These are phyloP conservation scores for Cytospora mali DNA, from an alignment of 2,329 filamentous ascomycete species.

Conservation along the genomic window DNA sequence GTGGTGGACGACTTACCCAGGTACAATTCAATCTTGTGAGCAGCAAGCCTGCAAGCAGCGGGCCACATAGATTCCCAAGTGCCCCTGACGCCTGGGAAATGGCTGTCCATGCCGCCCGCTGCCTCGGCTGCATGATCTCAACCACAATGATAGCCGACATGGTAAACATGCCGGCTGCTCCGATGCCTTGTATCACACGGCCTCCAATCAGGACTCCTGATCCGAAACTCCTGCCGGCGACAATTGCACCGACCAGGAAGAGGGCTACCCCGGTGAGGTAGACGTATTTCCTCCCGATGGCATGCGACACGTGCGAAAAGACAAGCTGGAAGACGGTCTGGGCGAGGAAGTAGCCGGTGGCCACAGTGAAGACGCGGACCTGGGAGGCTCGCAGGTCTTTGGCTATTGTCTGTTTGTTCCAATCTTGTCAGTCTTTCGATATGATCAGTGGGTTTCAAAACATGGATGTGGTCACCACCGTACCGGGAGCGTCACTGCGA, in stretches of 20 bases:
- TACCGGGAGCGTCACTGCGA: conserved; percentile 32
- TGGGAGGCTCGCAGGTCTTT: conserved; percentile 28
- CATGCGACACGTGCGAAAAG: conserved; percentile 33
- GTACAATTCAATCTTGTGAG: neutral
- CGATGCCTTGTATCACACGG: conserved; percentile 24
- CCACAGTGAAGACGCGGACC: conserved; percentile 30
- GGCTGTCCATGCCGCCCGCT: conserved; percentile 21
- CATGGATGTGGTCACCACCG: neutral
- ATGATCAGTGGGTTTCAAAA: no score
- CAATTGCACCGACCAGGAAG: conserved; percentile 27
- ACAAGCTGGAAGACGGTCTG: conserved; percentile 33
- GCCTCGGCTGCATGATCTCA: conserved; percentile 22
- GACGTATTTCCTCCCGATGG: conserved; percentile 31
- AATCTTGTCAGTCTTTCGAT: neutral
- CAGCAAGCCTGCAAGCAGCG: conserved; percentile 10
- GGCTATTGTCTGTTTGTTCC: conserved; percentile 28
- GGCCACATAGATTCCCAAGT: conserved; percentile 25
- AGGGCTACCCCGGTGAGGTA: conserved; percentile 27
- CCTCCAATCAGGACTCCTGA: conserved; percentile 3
- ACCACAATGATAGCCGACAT: conserved; percentile 27
- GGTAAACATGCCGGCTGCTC: conserved; percentile 26
- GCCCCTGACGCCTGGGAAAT: conserved; percentile 23
- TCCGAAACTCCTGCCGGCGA: conserved; percentile 17
- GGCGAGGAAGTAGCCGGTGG: conserved; percentile 31
- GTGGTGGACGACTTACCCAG: conserved; percentile 16